A percentile compares a stretch with the other conserved stretches of the same genome.
Conservation (phyloP, 345 rosid genomes). For the Nephelium lappaceum region DNA sequence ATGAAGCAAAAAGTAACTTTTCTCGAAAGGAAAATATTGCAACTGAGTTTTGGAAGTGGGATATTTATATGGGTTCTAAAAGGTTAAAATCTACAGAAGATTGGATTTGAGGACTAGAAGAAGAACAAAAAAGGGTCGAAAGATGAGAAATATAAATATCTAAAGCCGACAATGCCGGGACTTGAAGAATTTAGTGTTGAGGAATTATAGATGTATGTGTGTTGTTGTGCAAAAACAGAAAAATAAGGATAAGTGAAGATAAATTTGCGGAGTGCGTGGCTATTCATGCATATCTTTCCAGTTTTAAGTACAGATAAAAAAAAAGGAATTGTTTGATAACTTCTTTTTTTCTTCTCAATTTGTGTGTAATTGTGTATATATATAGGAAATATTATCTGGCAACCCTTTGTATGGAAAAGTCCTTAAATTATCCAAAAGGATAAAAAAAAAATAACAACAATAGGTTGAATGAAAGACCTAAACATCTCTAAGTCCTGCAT, state of each 20-base stretch:
- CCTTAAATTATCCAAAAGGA: no score
- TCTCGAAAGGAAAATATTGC: not conserved
- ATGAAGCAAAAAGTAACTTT: not conserved
- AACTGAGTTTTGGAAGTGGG: not conserved
- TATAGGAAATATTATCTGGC: no score
- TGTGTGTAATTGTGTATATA: no score
- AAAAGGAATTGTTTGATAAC: no score
- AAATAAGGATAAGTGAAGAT: not conserved
- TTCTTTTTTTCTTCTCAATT: no score
- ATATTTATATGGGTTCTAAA: not conserved
- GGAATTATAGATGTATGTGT: not conserved
- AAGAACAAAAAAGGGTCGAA: not conserved
- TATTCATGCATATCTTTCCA: no score
- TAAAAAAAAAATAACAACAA: no score
- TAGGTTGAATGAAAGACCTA: no score
- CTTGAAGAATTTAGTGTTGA: not conserved
- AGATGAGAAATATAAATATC: not conserved
- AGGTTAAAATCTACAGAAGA: not conserved
- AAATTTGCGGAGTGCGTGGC: not conserved
- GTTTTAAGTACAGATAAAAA: no score
- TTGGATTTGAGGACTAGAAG: not conserved
- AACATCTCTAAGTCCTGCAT: no score
- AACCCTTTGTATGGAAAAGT: no score
- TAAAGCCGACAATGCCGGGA: not conserved
- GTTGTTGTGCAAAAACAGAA: not conserved